Evolutionary conservation across 345 rosid genomes (phyloP).

Genomic region (Linum lewisii): DNA sequence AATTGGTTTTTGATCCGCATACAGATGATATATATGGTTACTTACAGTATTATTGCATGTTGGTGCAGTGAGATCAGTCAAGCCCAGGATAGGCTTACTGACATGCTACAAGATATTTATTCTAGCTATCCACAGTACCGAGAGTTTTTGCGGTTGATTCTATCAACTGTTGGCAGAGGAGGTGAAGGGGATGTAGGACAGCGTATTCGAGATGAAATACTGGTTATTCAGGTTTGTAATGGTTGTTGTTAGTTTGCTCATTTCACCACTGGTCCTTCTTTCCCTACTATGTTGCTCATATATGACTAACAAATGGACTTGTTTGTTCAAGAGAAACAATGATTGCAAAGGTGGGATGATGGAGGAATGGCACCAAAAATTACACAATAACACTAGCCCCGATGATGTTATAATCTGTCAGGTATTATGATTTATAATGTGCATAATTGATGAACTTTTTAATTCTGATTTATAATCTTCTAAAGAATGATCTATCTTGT

Average conservation of each 20-base stretch:
- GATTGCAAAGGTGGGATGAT: constrained; percentile 96
- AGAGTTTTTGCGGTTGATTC: constrained; percentile 73
- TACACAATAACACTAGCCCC: constrained; percentile 98
- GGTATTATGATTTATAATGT: constrained; percentile 35
- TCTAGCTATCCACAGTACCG: constrained; percentile 46
- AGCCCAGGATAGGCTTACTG: constrained; percentile 96
- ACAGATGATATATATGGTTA: constrained; percentile 1
- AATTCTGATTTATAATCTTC: constrained; percentile 1
- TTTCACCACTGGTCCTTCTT: constrained; percentile 8
- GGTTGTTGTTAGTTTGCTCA: constrained; percentile 13
- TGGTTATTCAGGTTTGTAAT: constrained; percentile 80
- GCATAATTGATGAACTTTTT: constrained; percentile 4
- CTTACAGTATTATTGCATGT: constrained; percentile 1
- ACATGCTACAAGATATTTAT: constrained; percentile 57
- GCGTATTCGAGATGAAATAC: constrained; percentile 92
- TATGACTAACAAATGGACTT: constrained; percentile 4
- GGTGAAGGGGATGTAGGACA: constrained; percentile 99
- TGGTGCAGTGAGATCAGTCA: constrained; percentile 81
- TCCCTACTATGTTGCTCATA: constrained; percentile 6
- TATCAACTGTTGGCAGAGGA: constrained; percentile 97
- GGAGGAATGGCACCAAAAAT: constrained; percentile 99
- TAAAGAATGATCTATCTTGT: constrained; percentile 21
- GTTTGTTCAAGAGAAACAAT: constrained; percentile 64
- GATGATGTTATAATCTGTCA: constrained; percentile 96
- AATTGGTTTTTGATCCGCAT: neutral